Base-by-base conservation (phyloP, 2,329 filamentous ascomycete genomes). In the Didymella lethalis region DNA sequence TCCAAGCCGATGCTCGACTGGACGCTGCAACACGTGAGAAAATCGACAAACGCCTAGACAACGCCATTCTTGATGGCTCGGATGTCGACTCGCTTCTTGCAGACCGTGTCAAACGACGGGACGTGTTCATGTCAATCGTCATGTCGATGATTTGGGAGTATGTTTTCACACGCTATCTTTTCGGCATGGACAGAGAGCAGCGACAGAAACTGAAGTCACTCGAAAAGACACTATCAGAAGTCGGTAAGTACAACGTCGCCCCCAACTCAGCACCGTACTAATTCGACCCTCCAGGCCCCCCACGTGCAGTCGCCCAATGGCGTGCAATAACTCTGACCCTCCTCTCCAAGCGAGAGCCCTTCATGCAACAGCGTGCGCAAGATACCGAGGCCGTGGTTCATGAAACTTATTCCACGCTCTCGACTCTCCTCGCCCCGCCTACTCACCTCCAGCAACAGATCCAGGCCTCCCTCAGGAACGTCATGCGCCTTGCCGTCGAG, bases 61-160 rank as follows among this genome's bases (percentile, higher is more conserved):
- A 97, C 77, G 88, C 92, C 61, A 88, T 99, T 53, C 85, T 99
- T 26, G 96, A 99, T 78, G 95, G 94, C 62, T 92, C 92, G 45
- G 93, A 98, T 74, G 93, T 97, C 63, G 93, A 98, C 77, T 82
- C 84, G 57, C 95, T 96, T 72, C 88, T 99, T 48, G 86, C 86
- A 65, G 94, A 99, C 76, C 91, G 96, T 38, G 90, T 97, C 54
- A 89, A 86, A 71, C 89, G 95, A 61, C 88, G 94, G 60, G 94
- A 98, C 76, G 89, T 98, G 58, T 97, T 99, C 84, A 97, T 98
- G 92, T 95, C 93, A 36, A 93, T 99, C 77, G 92, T 94, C 55
- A 98, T 98, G 93, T 95, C 91, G 62, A 97, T 99, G 93, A 89
- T 99, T 50, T 99, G 93, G 93, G 95, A 99, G 78, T 97, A 96